Evolutionary conservation across 2,329 filamentous ascomycete genomes (phyloP), one percentile per base, ranked within the genome.

Genomic region (Davidsoniella neocaledoniae): DNA sequence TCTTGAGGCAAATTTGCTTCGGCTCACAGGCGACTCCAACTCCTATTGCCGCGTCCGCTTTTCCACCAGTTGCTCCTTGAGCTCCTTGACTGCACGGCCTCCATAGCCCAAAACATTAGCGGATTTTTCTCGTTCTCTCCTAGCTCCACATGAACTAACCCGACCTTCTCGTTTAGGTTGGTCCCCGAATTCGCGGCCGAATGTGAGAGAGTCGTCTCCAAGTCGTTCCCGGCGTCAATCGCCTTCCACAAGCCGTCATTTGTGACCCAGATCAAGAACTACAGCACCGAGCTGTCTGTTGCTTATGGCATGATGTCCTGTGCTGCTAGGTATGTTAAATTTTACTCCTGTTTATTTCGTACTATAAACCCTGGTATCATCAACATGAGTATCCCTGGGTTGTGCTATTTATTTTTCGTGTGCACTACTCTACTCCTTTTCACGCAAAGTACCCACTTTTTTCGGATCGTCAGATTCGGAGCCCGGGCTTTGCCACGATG

Each of bases 211-310:
- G 73, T 77, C 58, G 71, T 78, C 57, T 71, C 69, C 57, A 77
- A 76, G 65, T 76, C 73, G 12, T 69, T 77, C 56, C 74, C 74
- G 38, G 73, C 74, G 54, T 77, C 73, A 58, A 73, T 78, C 40
- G 74, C 74, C 58, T 78, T 78, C 59, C 74, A 78, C 64, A 77
- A 77, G 63, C 74, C 74, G 6, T 74, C 74, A 2, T 77, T 77
- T 61, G 60, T 78, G 33, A 72, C 76, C 61, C 74, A 77, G 59
- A 66, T 78, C 46, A 77, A 77, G 64, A 73, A 67, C 56, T 68
- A 66, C 19, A 67, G 68, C 2, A 66, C 78, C 33, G 74, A 78
- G 52, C 64, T 69, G 26, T 72, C 71, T 44, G 71, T 78, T 55
- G 67, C 76, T 50, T 75, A 76, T 54, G 74, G 73, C 12, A 68